Evolutionary conservation across 352 stramenopile genomes (phyloP), one percentile per base, ranked within the genome.

Genomic region (Phytophthora pseudosyringae): DNA sequence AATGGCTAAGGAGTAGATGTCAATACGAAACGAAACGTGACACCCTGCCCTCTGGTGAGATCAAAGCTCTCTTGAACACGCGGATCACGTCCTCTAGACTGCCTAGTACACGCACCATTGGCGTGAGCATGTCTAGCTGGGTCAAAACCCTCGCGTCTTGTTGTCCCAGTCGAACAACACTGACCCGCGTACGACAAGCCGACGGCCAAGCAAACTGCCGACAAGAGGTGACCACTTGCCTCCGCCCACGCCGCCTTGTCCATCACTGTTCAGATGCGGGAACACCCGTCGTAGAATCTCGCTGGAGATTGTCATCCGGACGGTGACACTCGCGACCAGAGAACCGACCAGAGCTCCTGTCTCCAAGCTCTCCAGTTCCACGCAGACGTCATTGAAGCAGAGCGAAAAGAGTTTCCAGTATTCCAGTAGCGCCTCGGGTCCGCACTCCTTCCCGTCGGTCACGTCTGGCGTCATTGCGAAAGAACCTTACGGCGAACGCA

Each of bases 141-240:
- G 39, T 18, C 3, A 40, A 1, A 13, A 59, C 11, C 7, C 18
- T 43, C 40, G n/a, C 2, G 28, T 61, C 33, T 2, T n/a, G 10
- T 1, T 13, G 31, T 53, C 53, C 53, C 53, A 53, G 32, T 35
- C 4, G 25, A 61, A 61, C 10, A 7, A 11, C 10, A 61, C 53
- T 4, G 53, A 52, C 0, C 53, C 53, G 2, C 35, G 41, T 18
- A 61, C 40, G 31, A 53, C 40, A 18, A 61, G 53, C 15, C 10
- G 10, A 8, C 21, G 11, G 3, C 10, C 41, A 9, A 51, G 43
- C 31, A 61, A 6, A 5, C 12, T 33, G 7, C 6, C 28, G 18
- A 29, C 52, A 21, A 60, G 40, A n/a, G 51, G 38, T 5, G 39
- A 35, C 38, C 29, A 33, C 4, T 16, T n/a, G 4, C 31, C 47